Percentiles rank a stretch among this genome's conserved stretches.
Conservation (phyloP, 148 eudicot species). For the Vaccinium vitisidaea region DNA sequence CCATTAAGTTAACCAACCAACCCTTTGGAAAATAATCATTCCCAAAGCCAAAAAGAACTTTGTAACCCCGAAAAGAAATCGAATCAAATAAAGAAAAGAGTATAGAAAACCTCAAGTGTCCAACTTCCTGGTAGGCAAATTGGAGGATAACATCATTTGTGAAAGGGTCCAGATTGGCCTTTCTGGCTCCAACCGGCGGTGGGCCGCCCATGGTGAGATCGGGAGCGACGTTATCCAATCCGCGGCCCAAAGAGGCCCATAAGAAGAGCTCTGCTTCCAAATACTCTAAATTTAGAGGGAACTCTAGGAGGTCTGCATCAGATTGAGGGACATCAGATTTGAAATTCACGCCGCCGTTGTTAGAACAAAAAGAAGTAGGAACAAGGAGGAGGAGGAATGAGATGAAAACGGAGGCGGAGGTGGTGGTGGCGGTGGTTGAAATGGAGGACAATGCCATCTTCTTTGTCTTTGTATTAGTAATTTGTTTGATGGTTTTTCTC, state of each 20-base stretch:
- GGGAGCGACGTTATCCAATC: slow-evolving; percentile 58
- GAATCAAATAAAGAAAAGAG: neutral
- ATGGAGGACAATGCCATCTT: neutral
- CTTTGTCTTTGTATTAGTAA: slow-evolving; percentile 1
- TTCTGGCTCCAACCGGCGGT: slow-evolving; percentile 46
- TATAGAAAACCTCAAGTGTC: slow-evolving; percentile 62
- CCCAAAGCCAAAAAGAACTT: neutral
- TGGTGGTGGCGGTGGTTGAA: neutral
- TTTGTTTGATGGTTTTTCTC: slow-evolving; percentile 2
- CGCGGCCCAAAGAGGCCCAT: slow-evolving; percentile 61
- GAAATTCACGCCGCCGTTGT: neutral
- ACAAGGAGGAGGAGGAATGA: neutral
- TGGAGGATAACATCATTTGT: slow-evolving; percentile 59
- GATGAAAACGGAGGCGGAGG: neutral
- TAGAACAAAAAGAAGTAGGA: neutral
- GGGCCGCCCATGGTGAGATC: slow-evolving; percentile 60
- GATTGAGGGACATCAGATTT: slow-evolving; percentile 21
- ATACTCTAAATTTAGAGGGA: slow-evolving; percentile 79
- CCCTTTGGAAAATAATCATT: no score
- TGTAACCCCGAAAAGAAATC: neutral
- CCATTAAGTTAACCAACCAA: no score
- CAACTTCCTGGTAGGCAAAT: slow-evolving; percentile 75
- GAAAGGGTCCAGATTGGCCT: slow-evolving; percentile 57
- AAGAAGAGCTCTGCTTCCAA: slow-evolving; percentile 85
- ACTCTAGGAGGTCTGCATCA: slow-evolving; percentile 63